Base-by-base conservation (phyloP, 108 stramenopile species). In the Asterionellopsis glacialis region DNA sequence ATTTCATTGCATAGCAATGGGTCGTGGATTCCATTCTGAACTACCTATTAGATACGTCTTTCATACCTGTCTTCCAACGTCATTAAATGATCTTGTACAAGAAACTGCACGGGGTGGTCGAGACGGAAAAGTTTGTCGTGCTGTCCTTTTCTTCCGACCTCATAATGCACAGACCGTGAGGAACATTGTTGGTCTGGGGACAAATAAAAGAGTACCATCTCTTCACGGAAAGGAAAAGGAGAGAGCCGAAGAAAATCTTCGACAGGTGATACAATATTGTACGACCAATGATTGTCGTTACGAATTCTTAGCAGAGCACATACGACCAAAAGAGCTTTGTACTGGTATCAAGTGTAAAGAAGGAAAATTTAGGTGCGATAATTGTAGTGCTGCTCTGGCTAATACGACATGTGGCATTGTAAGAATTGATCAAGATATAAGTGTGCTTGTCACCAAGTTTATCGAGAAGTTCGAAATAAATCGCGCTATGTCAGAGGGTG, bases 101-200 rank as follows among this genome's bases (percentile, higher is more conserved):
- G 80, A 88, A 63, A 68, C 75, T 11, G 86, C 81, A n/a, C 59
- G 86, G 11, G 83, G 81, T 24, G 86, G 86, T n/a, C 63, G 86
- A n/a, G 86, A 88, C 61, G 81, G 86, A 40, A 49, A 68, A n/a
- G 50, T 54, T 4, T 50, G 61, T 24, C 52, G 47, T 28, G 84
- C 83, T 47, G 50, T 78, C 41, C 47, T 88, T 16, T 64, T 49
- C 49, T 74, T 55, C 39, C 26, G 58, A 13, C 22, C 48, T 4
- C 45, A 67, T 28, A 58, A 67, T 40, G 19, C 45, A 27, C 23
- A 19, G 14, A 41, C 40, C 16, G 56, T 57, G 2, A 48, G 9
- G 9, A 21, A 9, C 4, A 9, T 48, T 21, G 9, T 16, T 16
- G 9, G 47, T 48, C n/a, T n/a, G n/a, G 21, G 47, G 5, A 2